phyloP scores from a whole-genome alignment of 129 eudicot species.

The Mikania micrantha region DNA sequence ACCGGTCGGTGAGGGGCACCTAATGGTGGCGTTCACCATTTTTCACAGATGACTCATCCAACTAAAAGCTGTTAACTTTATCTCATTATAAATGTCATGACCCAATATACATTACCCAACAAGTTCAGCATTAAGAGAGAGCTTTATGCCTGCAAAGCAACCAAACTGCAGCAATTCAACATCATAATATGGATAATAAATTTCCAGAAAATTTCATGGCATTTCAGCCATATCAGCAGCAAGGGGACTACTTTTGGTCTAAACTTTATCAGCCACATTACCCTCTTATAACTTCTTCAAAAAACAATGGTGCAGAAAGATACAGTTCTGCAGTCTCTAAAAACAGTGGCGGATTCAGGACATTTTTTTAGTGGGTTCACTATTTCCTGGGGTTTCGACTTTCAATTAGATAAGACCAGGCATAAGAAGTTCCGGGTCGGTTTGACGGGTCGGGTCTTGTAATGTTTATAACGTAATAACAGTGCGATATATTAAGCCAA shows the following conservation, averaged over 20 bases:
- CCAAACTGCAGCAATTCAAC: not conserved
- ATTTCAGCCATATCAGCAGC: slow-evolving; percentile 13
- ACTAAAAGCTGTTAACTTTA: slow-evolving; percentile 9
- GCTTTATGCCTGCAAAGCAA: not conserved
- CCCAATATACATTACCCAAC: not conserved
- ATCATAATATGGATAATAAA: slow-evolving; percentile 16
- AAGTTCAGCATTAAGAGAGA: not conserved
- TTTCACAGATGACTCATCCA: slow-evolving; percentile 23
- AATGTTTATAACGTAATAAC: too few species aligned
- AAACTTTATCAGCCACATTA: slow-evolving; percentile 13
- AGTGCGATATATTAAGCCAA: too few species aligned
- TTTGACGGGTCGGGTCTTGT: too few species aligned
- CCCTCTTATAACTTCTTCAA: slow-evolving; percentile 6
- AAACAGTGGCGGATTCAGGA: too few species aligned
- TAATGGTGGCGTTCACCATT: too few species aligned
- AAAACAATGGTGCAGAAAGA: slow-evolving; percentile 1
- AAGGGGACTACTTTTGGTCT: slow-evolving; percentile 7
- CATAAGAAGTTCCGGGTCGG: too few species aligned
- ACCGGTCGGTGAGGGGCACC: too few species aligned
- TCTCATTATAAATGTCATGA: slow-evolving; percentile 20
- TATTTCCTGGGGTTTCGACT: too few species aligned
- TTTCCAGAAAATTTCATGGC: not conserved
- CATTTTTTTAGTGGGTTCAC: too few species aligned
- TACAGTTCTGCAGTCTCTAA: slow-evolving; percentile 1
- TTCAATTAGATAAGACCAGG: too few species aligned